These are phyloP conservation scores for Saccharomyces pastorianus DNA, from an alignment of 1,139 yeast species.

Conservation along the genomic window DNA sequence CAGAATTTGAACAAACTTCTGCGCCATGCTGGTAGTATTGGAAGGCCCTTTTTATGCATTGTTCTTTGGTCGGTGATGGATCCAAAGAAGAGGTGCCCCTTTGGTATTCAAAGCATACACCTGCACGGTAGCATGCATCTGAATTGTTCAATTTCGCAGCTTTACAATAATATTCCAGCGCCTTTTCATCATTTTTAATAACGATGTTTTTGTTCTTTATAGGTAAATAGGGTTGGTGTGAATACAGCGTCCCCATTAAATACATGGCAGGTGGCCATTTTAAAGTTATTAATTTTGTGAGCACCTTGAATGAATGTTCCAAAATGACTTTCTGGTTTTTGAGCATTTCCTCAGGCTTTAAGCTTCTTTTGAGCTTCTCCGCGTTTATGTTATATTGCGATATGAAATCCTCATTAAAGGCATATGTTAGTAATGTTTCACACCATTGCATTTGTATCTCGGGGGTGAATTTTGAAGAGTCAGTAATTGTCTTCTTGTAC, in stretches of 20 bases:
- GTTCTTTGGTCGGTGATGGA: constrained; percentile 26
- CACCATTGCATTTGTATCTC: constrained; percentile 46
- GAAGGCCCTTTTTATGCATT: constrained; percentile 40
- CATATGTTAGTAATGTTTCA: constrained; percentile 39
- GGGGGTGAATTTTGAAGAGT: constrained; percentile 34
- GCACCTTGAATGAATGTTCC: constrained; percentile 49
- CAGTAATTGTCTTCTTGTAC: constrained; percentile 20
- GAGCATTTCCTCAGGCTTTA: constrained; percentile 38
- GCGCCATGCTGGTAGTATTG: constrained; percentile 53
- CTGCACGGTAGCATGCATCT: constrained; percentile 56
- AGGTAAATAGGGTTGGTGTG: constrained; percentile 35
- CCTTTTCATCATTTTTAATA: constrained; percentile 48
- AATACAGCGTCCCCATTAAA: constrained; percentile 52
- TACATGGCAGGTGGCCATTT: constrained; percentile 46
- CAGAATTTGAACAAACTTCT: constrained; percentile 44
- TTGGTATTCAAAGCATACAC: constrained; percentile 60
- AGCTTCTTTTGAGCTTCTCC: constrained; percentile 31
- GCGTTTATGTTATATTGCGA: constrained; percentile 41
- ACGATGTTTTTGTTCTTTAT: constrained; percentile 37
- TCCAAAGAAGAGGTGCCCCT: constrained; percentile 38
- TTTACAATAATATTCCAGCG: constrained; percentile 48
- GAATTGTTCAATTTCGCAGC: constrained; percentile 52
- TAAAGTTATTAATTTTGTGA: constrained; percentile 42
- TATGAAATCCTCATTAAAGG: constrained; percentile 36
- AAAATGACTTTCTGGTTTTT: constrained; percentile 48